Base-by-base conservation (phyloP, 306 rosid species). In the Fagus sylvatica region DNA sequence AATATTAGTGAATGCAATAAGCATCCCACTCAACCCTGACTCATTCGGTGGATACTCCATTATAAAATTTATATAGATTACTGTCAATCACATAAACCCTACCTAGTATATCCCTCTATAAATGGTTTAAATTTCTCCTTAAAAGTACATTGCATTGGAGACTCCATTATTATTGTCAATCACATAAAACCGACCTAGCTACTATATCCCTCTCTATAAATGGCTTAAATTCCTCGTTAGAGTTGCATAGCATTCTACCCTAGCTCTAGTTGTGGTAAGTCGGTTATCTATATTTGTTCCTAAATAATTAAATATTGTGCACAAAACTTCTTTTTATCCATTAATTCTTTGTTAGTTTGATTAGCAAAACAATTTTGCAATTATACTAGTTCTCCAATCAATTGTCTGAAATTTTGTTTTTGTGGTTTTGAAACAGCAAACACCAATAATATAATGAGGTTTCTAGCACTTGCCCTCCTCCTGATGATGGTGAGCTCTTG, bases 1-100 rank as follows among this genome's bases (percentile, higher is more conserved):
- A 49, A 28, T 8, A 53, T 54, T 72, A 36, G 13, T 30, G 30
- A 32, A 64, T 33, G 53, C n/a, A 76, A 56, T 76, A 77, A 79
- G 7, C 72, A 55, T 15, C 76, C 85, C 87, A 83, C 84, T 71
- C 4, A 7, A 69, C 33, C 32, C 42, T 74, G 78, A 43, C 83
- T 77, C 74, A 59, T 49, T 74, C 33, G 67, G 68, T 66, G 80
- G 81, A 60, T 32, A 53, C 28, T 37, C 49, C 68, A 74, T 61
- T 51, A 28, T 56, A 42, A 48, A 28, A 66, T n/a, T 28, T 57
- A 36, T 57, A 41, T 74, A 13, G 67, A 67, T 82, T 42, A 42
- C 8, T 60, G 42, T 74, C 43, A 42, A n/a, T 66, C 39, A 30
- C 76, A 7, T 51, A 42, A 32, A 22, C 28, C 28, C 28, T 22